Evolutionary conservation across 208 protist genomes (phyloP).

Genomic region (Balamuthia mandrillaris): DNA sequence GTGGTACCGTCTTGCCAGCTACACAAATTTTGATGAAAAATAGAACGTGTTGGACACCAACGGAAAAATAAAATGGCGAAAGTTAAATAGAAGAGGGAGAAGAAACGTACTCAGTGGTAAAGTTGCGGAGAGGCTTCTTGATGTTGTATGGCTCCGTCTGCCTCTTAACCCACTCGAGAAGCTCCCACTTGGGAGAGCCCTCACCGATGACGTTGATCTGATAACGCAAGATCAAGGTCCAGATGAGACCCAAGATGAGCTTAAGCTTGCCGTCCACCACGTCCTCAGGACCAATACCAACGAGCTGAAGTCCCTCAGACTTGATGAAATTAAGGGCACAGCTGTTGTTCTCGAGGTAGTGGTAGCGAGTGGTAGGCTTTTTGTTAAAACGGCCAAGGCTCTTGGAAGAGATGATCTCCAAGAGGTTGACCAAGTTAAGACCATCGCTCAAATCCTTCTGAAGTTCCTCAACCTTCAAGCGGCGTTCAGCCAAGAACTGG

Average conservation of each 20-base stretch:
- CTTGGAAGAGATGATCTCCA: conserved; percentile 46
- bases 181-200: conserved; percentile 47
- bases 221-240: conserved; percentile 67
- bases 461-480: conserved; percentile 33
- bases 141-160: conserved; percentile 38
- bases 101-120: conserved; percentile 30
- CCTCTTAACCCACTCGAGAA: conserved; percentile 42
- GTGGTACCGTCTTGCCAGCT: conserved; percentile 55
- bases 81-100: background rate
- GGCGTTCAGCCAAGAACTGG: conserved; percentile 28
- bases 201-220: conserved; percentile 47
- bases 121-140: conserved; percentile 38
- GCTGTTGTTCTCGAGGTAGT: conserved; percentile 53
- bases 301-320: conserved; percentile 59
- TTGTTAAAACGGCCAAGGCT: conserved; percentile 38
- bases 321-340: conserved; percentile 58
- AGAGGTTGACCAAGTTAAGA: conserved; percentile 23
- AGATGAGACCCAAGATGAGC: conserved; percentile 66
- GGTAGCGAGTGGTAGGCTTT: conserved; percentile 39
- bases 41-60: conserved; percentile 21
- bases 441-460: conserved; percentile 6
- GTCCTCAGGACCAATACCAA: conserved; percentile 63
- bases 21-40: background rate
- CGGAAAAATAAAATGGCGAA: background rate
- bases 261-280: conserved; percentile 61